Evolutionary conservation across 306 rosid genomes (phyloP).

Genomic region (Alnus rubra): DNA sequence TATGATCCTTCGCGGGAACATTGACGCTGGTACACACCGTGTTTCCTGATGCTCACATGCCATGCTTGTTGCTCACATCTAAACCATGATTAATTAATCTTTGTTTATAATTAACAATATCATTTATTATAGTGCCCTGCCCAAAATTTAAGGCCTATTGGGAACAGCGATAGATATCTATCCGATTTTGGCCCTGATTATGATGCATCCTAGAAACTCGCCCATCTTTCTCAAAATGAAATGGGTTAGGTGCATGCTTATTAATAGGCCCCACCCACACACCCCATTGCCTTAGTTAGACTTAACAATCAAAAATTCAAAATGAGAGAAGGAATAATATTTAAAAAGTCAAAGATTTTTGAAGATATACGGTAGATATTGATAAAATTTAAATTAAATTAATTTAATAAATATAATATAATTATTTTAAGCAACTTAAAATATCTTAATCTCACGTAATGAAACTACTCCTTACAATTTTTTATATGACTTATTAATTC

Average conservation of each 20-base stretch:
- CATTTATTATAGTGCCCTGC: not conserved
- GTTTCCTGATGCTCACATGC: constrained; percentile 29
- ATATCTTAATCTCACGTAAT: too few relatives aligned
- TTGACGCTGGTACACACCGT: not conserved
- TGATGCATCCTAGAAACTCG: constrained; percentile 19
- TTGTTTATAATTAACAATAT: not conserved
- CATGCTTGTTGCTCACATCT: constrained; percentile 32
- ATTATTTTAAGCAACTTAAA: too few relatives aligned
- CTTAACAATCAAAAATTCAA: not conserved
- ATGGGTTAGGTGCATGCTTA: not conserved
- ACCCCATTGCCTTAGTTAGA: not conserved
- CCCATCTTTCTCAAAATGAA: not conserved
- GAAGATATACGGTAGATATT: too few relatives aligned
- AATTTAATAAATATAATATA: too few relatives aligned
- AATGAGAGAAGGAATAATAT: not conserved
- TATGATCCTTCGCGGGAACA: constrained; percentile 2
- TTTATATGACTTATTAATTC: too few relatives aligned
- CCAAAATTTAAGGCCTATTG: not conserved
- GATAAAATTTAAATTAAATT: too few relatives aligned
- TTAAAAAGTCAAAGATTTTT: too few relatives aligned
- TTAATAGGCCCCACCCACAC: not conserved
- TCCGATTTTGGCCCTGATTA: constrained; percentile 3
- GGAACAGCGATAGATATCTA: constrained; percentile 6
- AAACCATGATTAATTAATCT: constrained; percentile 15
- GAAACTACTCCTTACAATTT: too few relatives aligned